Evolutionary conservation across 306 rosid species (phyloP).

Genomic region (Citrullus colocynthis): DNA sequence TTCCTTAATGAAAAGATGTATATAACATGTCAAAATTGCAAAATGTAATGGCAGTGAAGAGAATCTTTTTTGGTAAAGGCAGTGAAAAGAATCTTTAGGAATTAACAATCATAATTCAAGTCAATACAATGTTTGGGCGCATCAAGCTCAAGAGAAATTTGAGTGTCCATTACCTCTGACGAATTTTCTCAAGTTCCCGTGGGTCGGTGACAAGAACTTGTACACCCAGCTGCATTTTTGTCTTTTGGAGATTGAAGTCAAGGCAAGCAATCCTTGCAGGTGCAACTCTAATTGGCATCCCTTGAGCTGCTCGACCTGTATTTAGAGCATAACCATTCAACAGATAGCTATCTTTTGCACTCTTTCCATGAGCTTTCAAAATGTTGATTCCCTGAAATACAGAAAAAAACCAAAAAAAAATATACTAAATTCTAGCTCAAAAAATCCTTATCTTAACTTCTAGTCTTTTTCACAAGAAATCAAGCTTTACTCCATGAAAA

Average conservation of each 20-base stretch:
- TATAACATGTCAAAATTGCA: neutral
- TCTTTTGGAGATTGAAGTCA: constrained; percentile 96
- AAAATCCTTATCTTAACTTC: neutral
- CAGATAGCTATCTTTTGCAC: constrained; percentile 84
- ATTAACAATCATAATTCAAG: neutral
- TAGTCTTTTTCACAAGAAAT: neutral
- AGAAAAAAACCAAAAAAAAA: neutral
- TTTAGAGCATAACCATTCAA: constrained; percentile 91
- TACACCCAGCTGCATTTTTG: constrained; percentile 98
- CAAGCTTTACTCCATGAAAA: neutral
- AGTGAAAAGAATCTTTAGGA: neutral
- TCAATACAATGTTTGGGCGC: neutral
- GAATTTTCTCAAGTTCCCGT: constrained; percentile 91
- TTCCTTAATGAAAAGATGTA: neutral
- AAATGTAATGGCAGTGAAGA: neutral
- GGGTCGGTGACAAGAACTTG: constrained; percentile 89
- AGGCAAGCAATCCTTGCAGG: constrained; percentile 95
- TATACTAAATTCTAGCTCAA: neutral
- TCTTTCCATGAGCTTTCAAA: constrained; percentile 95
- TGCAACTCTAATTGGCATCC: constrained; percentile 87
- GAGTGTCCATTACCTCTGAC: constrained; percentile 52
- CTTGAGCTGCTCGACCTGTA: constrained; percentile 96
- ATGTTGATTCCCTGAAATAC: constrained; percentile 66
- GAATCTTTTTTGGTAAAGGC: too few species aligned
- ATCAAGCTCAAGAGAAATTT: neutral